Evolutionary conservation across 108 stramenopile species (phyloP).

Genomic region (Bacterosira constricta): DNA sequence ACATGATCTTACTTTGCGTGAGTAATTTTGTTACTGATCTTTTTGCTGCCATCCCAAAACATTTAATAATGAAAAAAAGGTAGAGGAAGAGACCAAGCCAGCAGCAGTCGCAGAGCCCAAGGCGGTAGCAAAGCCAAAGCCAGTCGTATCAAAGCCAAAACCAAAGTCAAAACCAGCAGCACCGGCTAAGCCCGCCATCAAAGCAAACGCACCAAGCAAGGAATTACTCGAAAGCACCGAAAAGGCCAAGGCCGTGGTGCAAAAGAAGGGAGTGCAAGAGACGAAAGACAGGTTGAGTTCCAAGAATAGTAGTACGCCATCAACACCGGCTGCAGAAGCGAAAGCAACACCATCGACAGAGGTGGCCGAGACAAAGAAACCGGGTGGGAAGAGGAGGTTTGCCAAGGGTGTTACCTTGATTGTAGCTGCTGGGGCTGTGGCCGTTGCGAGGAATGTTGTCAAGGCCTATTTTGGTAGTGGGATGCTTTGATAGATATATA

Average conservation of each 20-base stretch:
- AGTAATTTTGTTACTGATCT: background rate
- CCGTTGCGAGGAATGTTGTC: conserved; percentile 36
- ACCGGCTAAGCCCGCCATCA: no score
- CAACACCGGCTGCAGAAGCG: background rate
- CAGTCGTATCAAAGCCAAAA: background rate
- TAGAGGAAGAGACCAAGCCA: background rate
- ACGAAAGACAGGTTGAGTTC: conserved; percentile 34
- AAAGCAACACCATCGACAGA: background rate
- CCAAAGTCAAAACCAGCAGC: background rate
- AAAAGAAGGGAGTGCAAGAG: conserved; percentile 27
- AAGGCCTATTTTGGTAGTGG: conserved; percentile 40
- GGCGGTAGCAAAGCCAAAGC: background rate
- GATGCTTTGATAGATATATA: conserved; percentile 23
- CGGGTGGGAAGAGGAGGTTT: conserved; percentile 15
- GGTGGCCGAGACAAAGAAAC: conserved; percentile 11
- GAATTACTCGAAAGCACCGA: conserved; percentile 29
- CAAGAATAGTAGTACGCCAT: background rate
- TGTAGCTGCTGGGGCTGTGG: conserved; percentile 32
- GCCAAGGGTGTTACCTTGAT: conserved; percentile 34
- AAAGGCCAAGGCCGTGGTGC: conserved; percentile 23
- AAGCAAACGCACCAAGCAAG: conserved; percentile 18
- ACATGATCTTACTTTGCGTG: background rate
- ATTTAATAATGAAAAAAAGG: background rate
- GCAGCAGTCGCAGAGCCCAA: background rate
- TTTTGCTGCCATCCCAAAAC: background rate